These are phyloP conservation scores for Tritrichomonas foetus DNA, from an alignment of 208 protist genomes.

Conservation along the genomic window DNA sequence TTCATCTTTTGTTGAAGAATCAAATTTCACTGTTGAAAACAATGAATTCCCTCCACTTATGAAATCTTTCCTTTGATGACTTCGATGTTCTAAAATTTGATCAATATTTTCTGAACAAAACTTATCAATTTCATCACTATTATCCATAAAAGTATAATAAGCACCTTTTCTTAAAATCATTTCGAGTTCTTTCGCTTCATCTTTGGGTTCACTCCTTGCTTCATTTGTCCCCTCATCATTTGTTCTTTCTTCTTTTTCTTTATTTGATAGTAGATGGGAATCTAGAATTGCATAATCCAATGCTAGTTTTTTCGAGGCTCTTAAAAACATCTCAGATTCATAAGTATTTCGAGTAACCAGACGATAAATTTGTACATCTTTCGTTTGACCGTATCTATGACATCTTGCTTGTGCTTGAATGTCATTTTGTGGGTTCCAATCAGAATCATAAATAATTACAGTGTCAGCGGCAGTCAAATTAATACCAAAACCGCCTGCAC, in stretches of 20 bases:
- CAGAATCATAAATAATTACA: no score
- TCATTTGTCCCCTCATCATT: slow-evolving; percentile 71
- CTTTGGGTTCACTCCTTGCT: slow-evolving; percentile 54
- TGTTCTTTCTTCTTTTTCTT: slow-evolving; percentile 84
- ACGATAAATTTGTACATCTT: slow-evolving; percentile 80
- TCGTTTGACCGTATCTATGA: slow-evolving; percentile 85
- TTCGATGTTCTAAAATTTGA: not conserved
- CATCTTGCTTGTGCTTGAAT: slow-evolving; percentile 82
- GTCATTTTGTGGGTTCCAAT: slow-evolving; percentile 94
- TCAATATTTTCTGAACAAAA: not conserved
- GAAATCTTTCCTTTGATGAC: not conserved
- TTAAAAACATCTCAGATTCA: slow-evolving; percentile 78
- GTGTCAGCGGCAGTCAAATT: no score
- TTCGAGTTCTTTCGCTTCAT: not conserved
- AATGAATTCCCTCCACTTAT: not conserved
- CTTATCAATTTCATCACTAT: not conserved
- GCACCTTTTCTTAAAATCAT: not conserved
- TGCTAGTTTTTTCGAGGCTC: slow-evolving; percentile 73
- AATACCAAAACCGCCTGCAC: slow-evolving; percentile 70
- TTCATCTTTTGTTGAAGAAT: not conserved
- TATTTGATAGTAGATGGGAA: slow-evolving; percentile 73
- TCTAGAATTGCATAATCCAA: slow-evolving; percentile 67
- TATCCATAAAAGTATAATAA: not conserved
- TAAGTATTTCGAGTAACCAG: slow-evolving; percentile 79
- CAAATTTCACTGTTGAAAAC: not conserved